A percentile compares a stretch with the other conserved stretches of the same genome.
These are phyloP conservation scores for Paramyrothecium roridum DNA, from an alignment of 2,329 filamentous ascomycete species.

Conservation along the genomic window DNA sequence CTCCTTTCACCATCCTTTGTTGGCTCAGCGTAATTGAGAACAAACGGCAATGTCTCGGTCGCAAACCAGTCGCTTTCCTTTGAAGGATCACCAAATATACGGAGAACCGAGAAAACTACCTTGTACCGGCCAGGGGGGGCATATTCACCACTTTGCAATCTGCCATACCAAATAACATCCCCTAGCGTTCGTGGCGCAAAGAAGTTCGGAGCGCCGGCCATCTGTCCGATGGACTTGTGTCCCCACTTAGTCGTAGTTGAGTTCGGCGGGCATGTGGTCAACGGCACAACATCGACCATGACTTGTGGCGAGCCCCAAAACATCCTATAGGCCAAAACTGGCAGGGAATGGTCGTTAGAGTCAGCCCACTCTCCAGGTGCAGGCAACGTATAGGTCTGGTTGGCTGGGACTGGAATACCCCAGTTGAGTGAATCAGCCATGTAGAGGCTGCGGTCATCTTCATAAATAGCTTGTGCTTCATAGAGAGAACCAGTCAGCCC, in stretches of 20 bases:
- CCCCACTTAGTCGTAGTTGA: background rate
- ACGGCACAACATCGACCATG: background rate
- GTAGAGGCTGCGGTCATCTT: background rate
- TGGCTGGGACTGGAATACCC: background rate
- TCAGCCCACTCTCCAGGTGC: background rate
- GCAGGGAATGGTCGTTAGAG: background rate
- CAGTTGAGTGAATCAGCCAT: background rate
- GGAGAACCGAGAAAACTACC: conserved; percentile 37
- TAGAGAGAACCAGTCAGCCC: background rate
- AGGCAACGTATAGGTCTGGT: background rate
- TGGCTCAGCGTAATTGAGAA: background rate
- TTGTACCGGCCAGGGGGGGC: conserved; percentile 39
- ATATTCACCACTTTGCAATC: conserved; percentile 34
- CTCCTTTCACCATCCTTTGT: too few relatives aligned
- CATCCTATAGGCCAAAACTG: background rate
- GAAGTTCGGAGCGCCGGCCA: background rate
- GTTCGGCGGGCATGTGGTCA: background rate
- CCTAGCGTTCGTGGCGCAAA: background rate
- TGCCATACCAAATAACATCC: conserved; percentile 32
- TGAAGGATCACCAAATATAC: conserved; percentile 37
- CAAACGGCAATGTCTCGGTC: background rate
- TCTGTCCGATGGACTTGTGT: background rate
- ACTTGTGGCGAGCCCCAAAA: background rate
- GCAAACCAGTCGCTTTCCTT: conserved; percentile 35
- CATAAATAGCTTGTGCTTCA: conserved; percentile 12